Percentiles rank a stretch among this genome's conserved stretches.
Evolutionary conservation across 768 basidiomycete genomes (phyloP).

Genomic region (Cystofilobasidium macerans): DNA sequence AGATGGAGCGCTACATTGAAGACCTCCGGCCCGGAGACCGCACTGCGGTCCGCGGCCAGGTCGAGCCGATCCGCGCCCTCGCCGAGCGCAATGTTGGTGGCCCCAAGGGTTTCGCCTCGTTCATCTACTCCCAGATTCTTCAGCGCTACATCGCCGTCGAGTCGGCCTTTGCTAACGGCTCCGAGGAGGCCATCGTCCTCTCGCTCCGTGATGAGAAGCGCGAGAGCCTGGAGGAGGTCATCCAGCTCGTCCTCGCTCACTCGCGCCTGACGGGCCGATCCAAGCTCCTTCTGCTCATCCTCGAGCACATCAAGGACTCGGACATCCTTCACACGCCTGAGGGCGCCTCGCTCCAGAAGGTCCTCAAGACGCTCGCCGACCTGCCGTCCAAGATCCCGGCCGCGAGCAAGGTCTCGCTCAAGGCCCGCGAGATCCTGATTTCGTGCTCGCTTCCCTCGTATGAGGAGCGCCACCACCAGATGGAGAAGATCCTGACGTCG

Average conservation of each 20-base stretch:
- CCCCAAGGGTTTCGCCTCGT: slow-evolving; percentile 59
- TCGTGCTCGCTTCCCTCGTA: slow-evolving; percentile 93
- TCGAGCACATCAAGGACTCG: slow-evolving; percentile 80
- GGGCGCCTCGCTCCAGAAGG: slow-evolving; percentile 52
- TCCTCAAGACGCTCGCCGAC: slow-evolving; percentile 58
- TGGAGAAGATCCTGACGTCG: slow-evolving; percentile 83
- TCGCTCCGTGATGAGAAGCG: slow-evolving; percentile 78
- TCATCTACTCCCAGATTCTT: slow-evolving; percentile 21
- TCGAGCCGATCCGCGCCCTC: slow-evolving; percentile 59
- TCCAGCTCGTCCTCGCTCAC: slow-evolving; percentile 78
- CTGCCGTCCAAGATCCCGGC: slow-evolving; percentile 56
- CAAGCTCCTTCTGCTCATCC: slow-evolving; percentile 69
- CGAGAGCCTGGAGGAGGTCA: slow-evolving; percentile 79
- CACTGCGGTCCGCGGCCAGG: slow-evolving; percentile 61
- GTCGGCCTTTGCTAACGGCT: slow-evolving; percentile 20
- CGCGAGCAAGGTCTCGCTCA: slow-evolving; percentile 80
- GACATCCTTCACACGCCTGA: slow-evolving; percentile 65
- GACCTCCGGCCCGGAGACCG: slow-evolving; percentile 69
- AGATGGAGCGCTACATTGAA: slow-evolving; percentile 74
- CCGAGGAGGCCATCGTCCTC: slow-evolving; percentile 25
- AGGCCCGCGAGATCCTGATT: slow-evolving; percentile 94
- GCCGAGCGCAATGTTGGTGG: slow-evolving; percentile 71
- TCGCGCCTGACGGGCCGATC: slow-evolving; percentile 89
- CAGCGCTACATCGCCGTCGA: slow-evolving; percentile 25
- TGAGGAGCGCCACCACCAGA: slow-evolving; percentile 83